These are phyloP conservation scores for Cercospora sp. DNA, from an alignment of 2,329 filamentous ascomycete genomes.

Conservation along the genomic window DNA sequence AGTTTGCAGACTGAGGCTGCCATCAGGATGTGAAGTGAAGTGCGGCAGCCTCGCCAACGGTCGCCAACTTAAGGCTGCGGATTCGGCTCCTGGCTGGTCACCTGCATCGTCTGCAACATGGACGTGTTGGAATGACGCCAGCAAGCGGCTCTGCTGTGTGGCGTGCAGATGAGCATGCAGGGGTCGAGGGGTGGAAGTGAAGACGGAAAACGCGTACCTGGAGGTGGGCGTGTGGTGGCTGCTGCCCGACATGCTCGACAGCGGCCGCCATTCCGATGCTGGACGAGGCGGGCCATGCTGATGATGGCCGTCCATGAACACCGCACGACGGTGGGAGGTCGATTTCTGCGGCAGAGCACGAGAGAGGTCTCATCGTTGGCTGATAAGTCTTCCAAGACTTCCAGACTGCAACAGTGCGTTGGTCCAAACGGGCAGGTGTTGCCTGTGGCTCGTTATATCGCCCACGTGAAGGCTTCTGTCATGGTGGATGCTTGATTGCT, in stretches of 20 bases:
- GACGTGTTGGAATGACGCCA: neutral
- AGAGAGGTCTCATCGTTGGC: slow-evolving; percentile 13
- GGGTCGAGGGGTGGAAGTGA: neutral
- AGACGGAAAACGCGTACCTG: slow-evolving; percentile 23
- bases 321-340: neutral
- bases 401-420: neutral
- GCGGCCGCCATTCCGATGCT: slow-evolving; percentile 32
- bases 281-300: slow-evolving; percentile 26
- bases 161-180: slow-evolving; percentile 4
- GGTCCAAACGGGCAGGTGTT: slow-evolving; percentile 3
- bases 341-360: neutral
- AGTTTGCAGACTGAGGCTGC: neutral
- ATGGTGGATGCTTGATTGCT: neutral
- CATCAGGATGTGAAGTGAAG: neutral
- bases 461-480: slow-evolving; percentile 2
- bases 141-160: neutral
- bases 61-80: neutral
- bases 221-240: slow-evolving; percentile 22
- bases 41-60: neutral
- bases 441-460: slow-evolving; percentile 5
- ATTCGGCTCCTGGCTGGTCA: neutral
- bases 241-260: slow-evolving; percentile 30
- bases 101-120: neutral
- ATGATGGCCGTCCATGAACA: slow-evolving; percentile 32
- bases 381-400: neutral